phyloP scores from a whole-genome alignment of 805 yeast genomes.

The Yarrowia sp. region DNA sequence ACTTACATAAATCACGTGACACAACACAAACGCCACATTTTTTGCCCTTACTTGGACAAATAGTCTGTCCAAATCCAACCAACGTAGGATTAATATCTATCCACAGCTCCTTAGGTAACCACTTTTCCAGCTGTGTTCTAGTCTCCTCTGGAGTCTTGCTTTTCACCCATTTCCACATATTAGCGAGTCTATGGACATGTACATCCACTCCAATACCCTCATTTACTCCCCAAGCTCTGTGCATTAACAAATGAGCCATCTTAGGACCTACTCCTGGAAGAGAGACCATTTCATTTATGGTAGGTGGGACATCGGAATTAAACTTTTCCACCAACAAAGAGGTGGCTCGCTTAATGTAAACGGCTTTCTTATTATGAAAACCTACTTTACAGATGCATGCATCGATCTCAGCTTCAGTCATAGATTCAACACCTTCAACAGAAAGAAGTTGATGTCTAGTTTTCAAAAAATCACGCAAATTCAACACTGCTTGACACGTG shows the following conservation, averaged over 20 bases:
- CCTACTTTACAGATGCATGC: conserved; percentile 75
- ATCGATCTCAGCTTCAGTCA: conserved; percentile 56
- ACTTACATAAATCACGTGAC: conserved; percentile 52
- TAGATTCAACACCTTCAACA: conserved; percentile 34
- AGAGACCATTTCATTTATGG: conserved; percentile 59
- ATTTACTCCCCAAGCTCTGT: conserved; percentile 72
- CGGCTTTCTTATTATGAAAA: conserved; percentile 78
- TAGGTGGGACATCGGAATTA: conserved; percentile 69
- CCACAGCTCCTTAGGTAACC: conserved; percentile 79
- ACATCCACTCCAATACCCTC: conserved; percentile 94
- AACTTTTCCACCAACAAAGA: conserved; percentile 49
- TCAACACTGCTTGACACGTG: conserved; percentile 68
- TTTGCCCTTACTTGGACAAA: conserved; percentile 69
- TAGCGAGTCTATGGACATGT: conserved; percentile 77
- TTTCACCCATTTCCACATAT: conserved; percentile 75
- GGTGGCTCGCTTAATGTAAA: conserved; percentile 63
- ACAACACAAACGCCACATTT: conserved; percentile 69
- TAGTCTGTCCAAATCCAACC: conserved; percentile 91
- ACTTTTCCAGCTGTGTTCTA: conserved; percentile 60
- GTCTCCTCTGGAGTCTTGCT: conserved; percentile 63
- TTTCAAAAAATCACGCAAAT: conserved; percentile 52
- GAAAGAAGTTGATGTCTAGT: conserved; percentile 43
- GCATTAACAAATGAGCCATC: conserved; percentile 82
- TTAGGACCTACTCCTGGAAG: conserved; percentile 96
- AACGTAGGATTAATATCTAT: conserved; percentile 76